phyloP scores from a whole-genome alignment of 345 rosid genomes.

The Gynandropsis gynandra region DNA sequence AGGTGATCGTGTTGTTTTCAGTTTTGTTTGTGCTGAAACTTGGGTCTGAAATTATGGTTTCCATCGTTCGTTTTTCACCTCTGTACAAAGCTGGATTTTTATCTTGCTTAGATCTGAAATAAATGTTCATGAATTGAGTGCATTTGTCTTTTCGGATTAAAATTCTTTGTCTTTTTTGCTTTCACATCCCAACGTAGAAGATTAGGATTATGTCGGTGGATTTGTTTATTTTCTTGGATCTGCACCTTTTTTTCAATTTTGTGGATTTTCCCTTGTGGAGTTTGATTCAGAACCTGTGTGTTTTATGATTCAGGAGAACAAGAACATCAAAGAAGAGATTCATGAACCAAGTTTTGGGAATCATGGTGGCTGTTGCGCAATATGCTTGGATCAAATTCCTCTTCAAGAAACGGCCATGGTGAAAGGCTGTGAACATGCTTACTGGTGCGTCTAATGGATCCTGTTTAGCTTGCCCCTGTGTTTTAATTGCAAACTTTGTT shows the following conservation, averaged over 20 bases:
- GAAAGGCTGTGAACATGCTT: constrained; percentile 93
- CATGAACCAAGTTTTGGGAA: constrained; percentile 40
- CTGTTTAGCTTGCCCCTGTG: neutral
- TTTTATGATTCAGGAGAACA: constrained; percentile 38
- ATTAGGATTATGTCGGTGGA: neutral
- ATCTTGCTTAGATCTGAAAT: neutral
- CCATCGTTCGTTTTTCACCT: neutral
- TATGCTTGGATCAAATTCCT: constrained; percentile 72
- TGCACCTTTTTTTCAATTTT: neutral
- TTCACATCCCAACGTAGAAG: too few relatives aligned
- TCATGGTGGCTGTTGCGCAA: constrained; percentile 75
- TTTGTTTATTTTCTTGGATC: too few relatives aligned
- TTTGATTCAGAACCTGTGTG: neutral
- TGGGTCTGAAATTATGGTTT: neutral
- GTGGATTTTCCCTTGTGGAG: neutral
- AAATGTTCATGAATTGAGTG: neutral
- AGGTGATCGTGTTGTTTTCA: too few relatives aligned
- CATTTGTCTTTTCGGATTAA: neutral
- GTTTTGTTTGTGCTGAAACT: too few relatives aligned
- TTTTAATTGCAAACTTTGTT: neutral
- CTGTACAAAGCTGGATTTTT: neutral
- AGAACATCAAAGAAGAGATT: constrained; percentile 20
- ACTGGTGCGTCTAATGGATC: constrained; percentile 58
- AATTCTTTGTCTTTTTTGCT: too few relatives aligned
- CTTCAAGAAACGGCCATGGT: constrained; percentile 87